phyloP scores from a whole-genome alignment of 768 basidiomycete species.

The Hirschioporus abietinus region DNA sequence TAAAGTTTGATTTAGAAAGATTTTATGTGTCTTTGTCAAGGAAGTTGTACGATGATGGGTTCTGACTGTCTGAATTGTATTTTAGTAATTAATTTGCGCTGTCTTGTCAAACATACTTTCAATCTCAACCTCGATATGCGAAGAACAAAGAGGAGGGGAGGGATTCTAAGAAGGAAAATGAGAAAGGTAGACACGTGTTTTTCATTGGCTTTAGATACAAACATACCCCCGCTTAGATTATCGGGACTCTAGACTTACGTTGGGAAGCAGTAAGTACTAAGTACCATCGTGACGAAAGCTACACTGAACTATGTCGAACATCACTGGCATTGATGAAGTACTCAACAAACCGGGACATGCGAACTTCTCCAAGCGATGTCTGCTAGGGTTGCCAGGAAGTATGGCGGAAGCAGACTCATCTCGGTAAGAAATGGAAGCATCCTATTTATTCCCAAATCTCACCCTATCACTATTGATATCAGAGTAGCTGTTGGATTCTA shows the following conservation, averaged over 20 bases:
- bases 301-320: not conserved
- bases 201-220: not conserved
- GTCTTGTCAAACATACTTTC: too few species aligned
- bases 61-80: conserved; percentile 36
- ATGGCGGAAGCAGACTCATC: conserved; percentile 69
- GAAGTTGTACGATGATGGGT: conserved; percentile 90
- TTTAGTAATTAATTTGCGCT: not conserved
- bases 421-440: conserved; percentile 39
- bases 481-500: conserved; percentile 89
- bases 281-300: too few species aligned
- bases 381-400: conserved; percentile 63
- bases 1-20: conserved; percentile 75
- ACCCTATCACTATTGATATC: conserved; percentile 10
- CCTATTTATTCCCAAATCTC: conserved; percentile 1
- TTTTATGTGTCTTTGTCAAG: conserved; percentile 87
- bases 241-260: not conserved
- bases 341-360: conserved; percentile 41
- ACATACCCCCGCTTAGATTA: not conserved
- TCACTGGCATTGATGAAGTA: not conserved
- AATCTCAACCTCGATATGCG: too few species aligned
- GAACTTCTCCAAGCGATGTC: conserved; percentile 60
- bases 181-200: not conserved
- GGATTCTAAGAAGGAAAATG: too few species aligned
- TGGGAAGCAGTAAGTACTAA: not conserved
- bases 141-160: too few species aligned